Evolutionary conservation across 306 rosid species (phyloP).

Genomic region (Luffa acutangula): DNA sequence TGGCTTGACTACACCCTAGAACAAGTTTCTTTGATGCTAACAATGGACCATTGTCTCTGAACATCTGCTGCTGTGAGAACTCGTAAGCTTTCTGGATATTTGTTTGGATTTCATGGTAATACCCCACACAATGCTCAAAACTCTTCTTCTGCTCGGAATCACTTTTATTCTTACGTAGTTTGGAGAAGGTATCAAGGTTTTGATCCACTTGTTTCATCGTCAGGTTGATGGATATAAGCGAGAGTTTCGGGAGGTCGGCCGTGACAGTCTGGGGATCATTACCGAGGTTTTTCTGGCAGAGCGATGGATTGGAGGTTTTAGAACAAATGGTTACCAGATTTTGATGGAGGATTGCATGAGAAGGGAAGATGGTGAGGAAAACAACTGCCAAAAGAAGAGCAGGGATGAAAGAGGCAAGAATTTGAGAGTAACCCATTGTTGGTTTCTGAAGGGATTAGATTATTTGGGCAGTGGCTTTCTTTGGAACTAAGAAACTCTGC

Average conservation of each 20-base stretch:
- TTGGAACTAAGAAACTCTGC: neutral
- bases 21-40: neutral
- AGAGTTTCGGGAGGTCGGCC: neutral
- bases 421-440: neutral
- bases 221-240: neutral
- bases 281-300: neutral
- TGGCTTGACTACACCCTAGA: neutral
- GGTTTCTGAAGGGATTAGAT: neutral
- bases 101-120: neutral
- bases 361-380: neutral
- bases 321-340: neutral
- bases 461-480: neutral
- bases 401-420: neutral
- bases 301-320: neutral
- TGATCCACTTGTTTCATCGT: neutral
- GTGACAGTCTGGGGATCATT: neutral
- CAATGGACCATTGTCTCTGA: neutral
- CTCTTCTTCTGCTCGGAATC: neutral
- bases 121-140: neutral
- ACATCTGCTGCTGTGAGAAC: neutral
- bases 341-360: neutral
- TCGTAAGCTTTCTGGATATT: neutral
- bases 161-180: neutral
- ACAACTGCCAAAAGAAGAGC: neutral
- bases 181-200: neutral